phyloP scores from a whole-genome alignment of 1,284 basidiomycete genomes.

The Leucoagaricus sp. region DNA sequence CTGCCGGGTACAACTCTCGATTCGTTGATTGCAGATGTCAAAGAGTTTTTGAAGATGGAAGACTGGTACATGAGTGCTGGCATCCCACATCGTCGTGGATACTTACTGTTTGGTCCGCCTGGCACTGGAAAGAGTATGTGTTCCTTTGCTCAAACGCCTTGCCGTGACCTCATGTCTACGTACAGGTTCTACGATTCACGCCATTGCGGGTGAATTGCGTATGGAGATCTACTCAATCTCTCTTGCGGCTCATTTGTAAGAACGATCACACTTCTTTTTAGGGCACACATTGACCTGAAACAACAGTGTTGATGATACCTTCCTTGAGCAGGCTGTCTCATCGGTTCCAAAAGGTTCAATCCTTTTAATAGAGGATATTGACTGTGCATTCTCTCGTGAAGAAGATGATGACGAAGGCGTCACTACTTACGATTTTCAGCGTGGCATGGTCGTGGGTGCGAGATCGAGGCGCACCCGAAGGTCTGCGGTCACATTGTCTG shows the following conservation, averaged over 20 bases:
- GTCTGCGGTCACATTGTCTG: slow-evolving; percentile 48
- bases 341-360: slow-evolving; percentile 51
- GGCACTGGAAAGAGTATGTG: slow-evolving; percentile 54
- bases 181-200: slow-evolving; percentile 58
- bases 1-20: slow-evolving; percentile 48
- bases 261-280: not conserved
- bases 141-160: not conserved
- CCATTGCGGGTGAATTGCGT: slow-evolving; percentile 57
- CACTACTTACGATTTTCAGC: not conserved
- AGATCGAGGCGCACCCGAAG: slow-evolving; percentile 15
- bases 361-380: slow-evolving; percentile 56
- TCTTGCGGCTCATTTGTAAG: slow-evolving; percentile 47
- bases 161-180: slow-evolving; percentile 2
- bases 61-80: slow-evolving; percentile 56
- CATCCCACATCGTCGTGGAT: slow-evolving; percentile 56
- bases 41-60: slow-evolving; percentile 51
- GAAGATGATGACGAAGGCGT: slow-evolving; percentile 32
- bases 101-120: slow-evolving; percentile 54
- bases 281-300: not conserved
- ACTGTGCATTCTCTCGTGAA: slow-evolving; percentile 54
- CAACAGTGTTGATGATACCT: slow-evolving; percentile 48
- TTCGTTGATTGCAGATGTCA: slow-evolving; percentile 46
- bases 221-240: slow-evolving; percentile 61
- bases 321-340: slow-evolving; percentile 44
- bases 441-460: slow-evolving; percentile 17